phyloP scores from a whole-genome alignment of 768 basidiomycete species.

The Leccinum incarnatum region DNA sequence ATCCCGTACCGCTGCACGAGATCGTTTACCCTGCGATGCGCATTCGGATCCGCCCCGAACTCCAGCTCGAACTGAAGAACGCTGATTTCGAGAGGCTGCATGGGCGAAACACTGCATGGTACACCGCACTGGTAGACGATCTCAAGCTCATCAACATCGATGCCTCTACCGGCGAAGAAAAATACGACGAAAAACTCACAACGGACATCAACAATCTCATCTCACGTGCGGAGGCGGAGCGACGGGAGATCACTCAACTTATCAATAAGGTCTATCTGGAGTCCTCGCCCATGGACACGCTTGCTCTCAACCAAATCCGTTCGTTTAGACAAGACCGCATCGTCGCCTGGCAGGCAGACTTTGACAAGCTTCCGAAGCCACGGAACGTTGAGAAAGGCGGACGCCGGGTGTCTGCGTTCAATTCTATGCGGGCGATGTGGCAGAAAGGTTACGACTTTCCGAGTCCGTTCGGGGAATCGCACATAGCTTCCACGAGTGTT shows the following conservation, averaged over 20 bases:
- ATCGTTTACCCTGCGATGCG: conserved; percentile 86
- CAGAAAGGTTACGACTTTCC: conserved; percentile 57
- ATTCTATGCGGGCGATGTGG: conserved; percentile 71
- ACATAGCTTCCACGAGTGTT: conserved; percentile 60
- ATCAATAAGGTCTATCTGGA: conserved; percentile 81
- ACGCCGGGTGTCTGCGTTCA: conserved; percentile 62
- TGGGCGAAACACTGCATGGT: conserved; percentile 70
- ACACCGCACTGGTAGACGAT: conserved; percentile 71
- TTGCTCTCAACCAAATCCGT: conserved; percentile 83
- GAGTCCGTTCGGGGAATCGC: conserved; percentile 50
- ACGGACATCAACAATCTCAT: conserved; percentile 67
- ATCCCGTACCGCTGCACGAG: conserved; percentile 80
- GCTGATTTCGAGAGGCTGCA: conserved; percentile 80
- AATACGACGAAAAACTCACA: conserved; percentile 60
- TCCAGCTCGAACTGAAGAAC: conserved; percentile 88
- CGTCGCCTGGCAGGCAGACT: conserved; percentile 95
- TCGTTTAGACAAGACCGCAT: conserved; percentile 89
- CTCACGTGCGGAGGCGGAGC: conserved; percentile 69
- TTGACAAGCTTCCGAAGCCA: conserved; percentile 78
- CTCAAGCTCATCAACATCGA: conserved; percentile 75
- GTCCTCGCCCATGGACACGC: conserved; percentile 77
- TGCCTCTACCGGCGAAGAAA: conserved; percentile 75
- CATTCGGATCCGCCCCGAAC: conserved; percentile 82
- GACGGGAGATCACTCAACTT: conserved; percentile 64
- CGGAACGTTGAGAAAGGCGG: conserved; percentile 52